Evolutionary conservation across 2,329 filamentous ascomycete species (phyloP).

Genomic region (Stemphylium lycopersici): DNA sequence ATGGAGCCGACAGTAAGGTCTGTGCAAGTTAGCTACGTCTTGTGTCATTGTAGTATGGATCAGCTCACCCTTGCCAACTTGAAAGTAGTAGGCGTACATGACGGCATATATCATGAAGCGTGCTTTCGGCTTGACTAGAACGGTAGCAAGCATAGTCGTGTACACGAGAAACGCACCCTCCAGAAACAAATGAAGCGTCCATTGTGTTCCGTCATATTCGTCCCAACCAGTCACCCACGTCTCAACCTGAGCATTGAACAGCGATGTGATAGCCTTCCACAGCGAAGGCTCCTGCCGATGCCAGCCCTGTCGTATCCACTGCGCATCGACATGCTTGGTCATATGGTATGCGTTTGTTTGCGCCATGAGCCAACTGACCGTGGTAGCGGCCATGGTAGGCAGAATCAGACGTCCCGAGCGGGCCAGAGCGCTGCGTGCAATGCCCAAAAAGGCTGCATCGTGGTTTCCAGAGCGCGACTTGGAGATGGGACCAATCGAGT

Average conservation of each 20-base stretch:
- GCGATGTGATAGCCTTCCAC: constrained; percentile 39
- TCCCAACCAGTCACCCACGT: constrained; percentile 51
- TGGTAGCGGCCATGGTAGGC: constrained; percentile 62
- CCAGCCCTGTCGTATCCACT: constrained; percentile 59
- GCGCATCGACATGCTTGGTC: constrained; percentile 63
- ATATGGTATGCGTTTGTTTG: constrained; percentile 64
- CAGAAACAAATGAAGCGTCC: constrained; percentile 52
- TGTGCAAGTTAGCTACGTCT: too few species aligned
- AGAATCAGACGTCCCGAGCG: constrained; percentile 65
- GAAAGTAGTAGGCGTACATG: constrained; percentile 51
- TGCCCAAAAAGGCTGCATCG: constrained; percentile 59
- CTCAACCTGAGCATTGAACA: constrained; percentile 39
- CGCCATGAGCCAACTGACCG: constrained; percentile 61
- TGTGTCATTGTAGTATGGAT: too few species aligned
- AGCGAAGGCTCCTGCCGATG: constrained; percentile 44
- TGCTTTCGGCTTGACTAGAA: constrained; percentile 46
- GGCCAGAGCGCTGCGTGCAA: constrained; percentile 64
- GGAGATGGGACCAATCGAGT: constrained; percentile 65
- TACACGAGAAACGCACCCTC: constrained; percentile 53
- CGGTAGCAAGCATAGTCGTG: constrained; percentile 50
- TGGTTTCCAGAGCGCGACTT: constrained; percentile 61
- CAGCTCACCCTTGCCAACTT: constrained; percentile 45
- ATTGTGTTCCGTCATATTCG: constrained; percentile 53
- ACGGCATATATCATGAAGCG: constrained; percentile 45
- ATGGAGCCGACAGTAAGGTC: constrained; percentile 43